Base-by-base conservation (phyloP, 257 asterid genomes). In the Nicotiana undulata region DNA sequence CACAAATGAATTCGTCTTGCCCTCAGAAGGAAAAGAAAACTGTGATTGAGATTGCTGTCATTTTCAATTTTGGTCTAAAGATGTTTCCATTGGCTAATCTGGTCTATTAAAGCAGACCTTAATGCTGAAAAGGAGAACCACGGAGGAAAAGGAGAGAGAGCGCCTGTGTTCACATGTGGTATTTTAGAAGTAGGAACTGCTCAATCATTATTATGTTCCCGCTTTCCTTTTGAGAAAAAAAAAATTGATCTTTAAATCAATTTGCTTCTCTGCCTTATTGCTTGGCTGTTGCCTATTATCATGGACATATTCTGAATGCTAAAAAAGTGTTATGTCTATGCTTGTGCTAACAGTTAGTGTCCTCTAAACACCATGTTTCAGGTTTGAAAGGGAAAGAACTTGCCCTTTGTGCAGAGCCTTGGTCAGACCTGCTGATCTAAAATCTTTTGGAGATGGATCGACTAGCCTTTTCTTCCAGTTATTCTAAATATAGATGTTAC, bases 311-410 rank as follows among this genome's bases (percentile, higher is more conserved):
- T 46, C 60, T 15, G 37, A 72, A 46, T 72, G 78, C 60, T 46
- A 24, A 46, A 22, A 70, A 13, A 6, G 20, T 0, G 8, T 4
- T 24, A 12, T 15, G 78, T 49, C 26, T 74, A 46, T 26, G 26
- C 9, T 46, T 74, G 61, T 74, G 78, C 44, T 74, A 49, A 74
- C 40, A 24, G 78, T 74, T 46, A 0, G 24, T 74, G 40, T 74
- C 18, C 24, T 46, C 37, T 70, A 22, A 46, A 12, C 16, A 6
- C 59, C 59, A 70, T 22, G 40, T 76, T 82, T 64, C 92, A 92
- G 98, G 98, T 92, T 93, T 80, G 98, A 93, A 85, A 82, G 96
- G 86, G 98, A 93, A 81, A 86, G 96, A 87, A 90, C 94, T 40
- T 93, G 98, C 86, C 98, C 98, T 40, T 81, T 93, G 75, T 93